These are phyloP conservation scores for Cicer yamashitae DNA, from an alignment of 306 rosid species.

Conservation along the genomic window DNA sequence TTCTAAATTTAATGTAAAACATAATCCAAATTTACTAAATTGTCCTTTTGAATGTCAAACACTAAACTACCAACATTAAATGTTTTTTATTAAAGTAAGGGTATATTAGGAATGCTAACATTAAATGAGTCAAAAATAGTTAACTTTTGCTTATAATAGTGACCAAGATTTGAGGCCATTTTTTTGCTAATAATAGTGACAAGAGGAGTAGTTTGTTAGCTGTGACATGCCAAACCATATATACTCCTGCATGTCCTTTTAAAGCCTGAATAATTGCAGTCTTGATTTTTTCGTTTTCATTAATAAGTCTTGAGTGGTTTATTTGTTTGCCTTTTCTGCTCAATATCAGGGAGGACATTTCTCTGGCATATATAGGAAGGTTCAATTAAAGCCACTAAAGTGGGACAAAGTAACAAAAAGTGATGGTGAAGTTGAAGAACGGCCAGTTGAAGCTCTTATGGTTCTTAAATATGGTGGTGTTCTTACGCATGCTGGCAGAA, in stretches of 20 bases:
- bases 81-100: too few relatives aligned
- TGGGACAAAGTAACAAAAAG: slow-evolving; percentile 80
- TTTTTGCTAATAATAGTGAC: too few relatives aligned
- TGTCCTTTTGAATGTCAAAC: too few relatives aligned
- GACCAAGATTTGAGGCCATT: too few relatives aligned
- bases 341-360: slow-evolving; percentile 88
- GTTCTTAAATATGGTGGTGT: slow-evolving; percentile 98
- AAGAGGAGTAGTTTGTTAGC: slow-evolving; percentile 20
- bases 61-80: too few relatives aligned
- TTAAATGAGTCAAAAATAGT: too few relatives aligned
- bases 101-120: too few relatives aligned
- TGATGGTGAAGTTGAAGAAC: slow-evolving; percentile 87
- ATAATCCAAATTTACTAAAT: too few relatives aligned
- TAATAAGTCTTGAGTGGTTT: slow-evolving; percentile 29
- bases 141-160: too few relatives aligned
- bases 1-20: too few relatives aligned
- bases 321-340: slow-evolving; percentile 41
- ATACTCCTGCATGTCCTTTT: slow-evolving; percentile 32
- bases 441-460: slow-evolving; percentile 96
- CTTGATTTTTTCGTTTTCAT: background rate
- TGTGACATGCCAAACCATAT: slow-evolving; percentile 21
- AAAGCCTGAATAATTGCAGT: slow-evolving; percentile 32
- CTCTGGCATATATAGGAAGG: slow-evolving; percentile 96
- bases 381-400: slow-evolving; percentile 92
- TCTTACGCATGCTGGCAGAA: slow-evolving; percentile 98